Conservation (phyloP, 2,329 filamentous ascomycete genomes). For the Aspergillus versicolor region DNA sequence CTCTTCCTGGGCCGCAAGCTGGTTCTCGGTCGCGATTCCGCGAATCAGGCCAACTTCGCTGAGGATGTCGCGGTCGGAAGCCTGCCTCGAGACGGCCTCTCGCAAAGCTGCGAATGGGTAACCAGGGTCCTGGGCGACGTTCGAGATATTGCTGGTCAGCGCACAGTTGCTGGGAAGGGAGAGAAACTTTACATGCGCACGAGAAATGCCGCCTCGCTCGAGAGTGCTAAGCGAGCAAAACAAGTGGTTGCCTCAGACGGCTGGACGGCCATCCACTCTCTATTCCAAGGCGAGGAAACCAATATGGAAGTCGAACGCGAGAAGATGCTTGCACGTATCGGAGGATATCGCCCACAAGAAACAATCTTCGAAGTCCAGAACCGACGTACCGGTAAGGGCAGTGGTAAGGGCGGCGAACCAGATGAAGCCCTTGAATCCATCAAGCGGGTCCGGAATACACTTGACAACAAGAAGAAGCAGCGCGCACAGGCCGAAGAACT, state of each 20-base stretch:
- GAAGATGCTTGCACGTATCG: constrained; percentile 84
- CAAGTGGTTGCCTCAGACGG: constrained; percentile 68
- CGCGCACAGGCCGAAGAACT: constrained; percentile 32
- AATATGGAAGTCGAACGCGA: constrained; percentile 70
- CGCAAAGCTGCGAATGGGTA: constrained; percentile 77
- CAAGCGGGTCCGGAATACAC: constrained; percentile 42
- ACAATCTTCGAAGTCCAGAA: constrained; percentile 96
- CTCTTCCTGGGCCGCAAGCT: constrained; percentile 87
- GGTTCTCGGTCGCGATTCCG: constrained; percentile 67
- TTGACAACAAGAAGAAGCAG: constrained; percentile 44
- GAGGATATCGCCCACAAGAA: constrained; percentile 83
- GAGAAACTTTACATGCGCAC: constrained; percentile 92
- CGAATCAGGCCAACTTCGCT: constrained; percentile 66
- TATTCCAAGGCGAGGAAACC: constrained; percentile 70
- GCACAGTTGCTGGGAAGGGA: constrained; percentile 76
- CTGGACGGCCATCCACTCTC: constrained; percentile 73
- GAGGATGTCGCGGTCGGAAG: constrained; percentile 81
- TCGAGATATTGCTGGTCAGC: constrained; percentile 69
- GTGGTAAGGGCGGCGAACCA: constrained; percentile 61
- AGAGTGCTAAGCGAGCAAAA: constrained; percentile 86
- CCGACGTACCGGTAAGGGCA: constrained; percentile 68
- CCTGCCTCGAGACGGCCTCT: constrained; percentile 70
- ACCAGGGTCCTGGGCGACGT: constrained; percentile 74
- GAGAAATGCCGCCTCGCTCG: constrained; percentile 81
- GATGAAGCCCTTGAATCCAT: constrained; percentile 61